Conservation (phyloP, 495 filamentous ascomycete species). For the Penicillium samsonianum region DNA sequence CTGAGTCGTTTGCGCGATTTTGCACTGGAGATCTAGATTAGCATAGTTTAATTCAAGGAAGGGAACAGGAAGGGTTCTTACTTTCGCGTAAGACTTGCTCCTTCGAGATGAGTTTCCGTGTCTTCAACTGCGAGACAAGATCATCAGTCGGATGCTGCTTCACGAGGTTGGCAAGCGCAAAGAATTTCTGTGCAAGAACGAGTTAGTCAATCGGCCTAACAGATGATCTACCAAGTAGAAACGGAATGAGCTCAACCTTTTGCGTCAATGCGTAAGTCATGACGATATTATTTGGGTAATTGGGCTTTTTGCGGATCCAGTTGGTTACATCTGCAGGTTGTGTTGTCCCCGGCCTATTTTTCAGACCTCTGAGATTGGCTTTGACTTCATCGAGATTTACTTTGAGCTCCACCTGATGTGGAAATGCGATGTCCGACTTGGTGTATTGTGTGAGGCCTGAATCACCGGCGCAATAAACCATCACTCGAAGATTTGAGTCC, state of each 20-base stretch:
- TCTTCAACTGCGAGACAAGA: constrained; percentile 67
- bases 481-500: constrained; percentile 61
- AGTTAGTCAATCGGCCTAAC: constrained; percentile 10
- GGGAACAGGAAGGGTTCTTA: constrained; percentile 42
- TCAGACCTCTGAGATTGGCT: constrained; percentile 85
- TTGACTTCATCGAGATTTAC: constrained; percentile 86
- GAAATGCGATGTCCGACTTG: constrained; percentile 77
- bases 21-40: constrained; percentile 57
- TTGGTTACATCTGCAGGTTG: constrained; percentile 87
- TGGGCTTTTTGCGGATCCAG: constrained; percentile 64
- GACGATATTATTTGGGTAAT: constrained; percentile 72
- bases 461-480: constrained; percentile 78
- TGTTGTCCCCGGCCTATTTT: constrained; percentile 93
- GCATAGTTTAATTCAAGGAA: background rate
- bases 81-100: constrained; percentile 81
- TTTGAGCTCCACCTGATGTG: constrained; percentile 87
- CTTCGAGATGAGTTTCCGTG: constrained; percentile 71
- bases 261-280: constrained; percentile 91
- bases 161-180: constrained; percentile 71
- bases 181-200: constrained; percentile 64
- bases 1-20: constrained; percentile 78
- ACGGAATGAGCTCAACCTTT: constrained; percentile 56
- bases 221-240: background rate
- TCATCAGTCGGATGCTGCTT: constrained; percentile 68
- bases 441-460: constrained; percentile 55